Percentiles rank a stretch among this genome's conserved stretches.
These are phyloP conservation scores for Nyctanthes arbortristis DNA, from an alignment of 257 asterid species.

Conservation along the genomic window DNA sequence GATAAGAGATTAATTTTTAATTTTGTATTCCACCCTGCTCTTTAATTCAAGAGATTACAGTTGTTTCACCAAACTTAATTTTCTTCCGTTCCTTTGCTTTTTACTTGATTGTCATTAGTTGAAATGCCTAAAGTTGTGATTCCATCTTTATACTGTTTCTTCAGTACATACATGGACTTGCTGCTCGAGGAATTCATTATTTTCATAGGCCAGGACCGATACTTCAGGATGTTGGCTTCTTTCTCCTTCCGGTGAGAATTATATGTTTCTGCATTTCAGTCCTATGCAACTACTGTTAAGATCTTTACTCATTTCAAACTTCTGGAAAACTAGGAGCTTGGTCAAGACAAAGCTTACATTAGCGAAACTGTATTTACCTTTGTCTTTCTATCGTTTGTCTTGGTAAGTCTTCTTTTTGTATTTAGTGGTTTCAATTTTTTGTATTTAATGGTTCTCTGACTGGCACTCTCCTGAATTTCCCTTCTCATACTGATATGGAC, in stretches of 20 bases:
- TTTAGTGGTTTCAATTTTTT: not conserved
- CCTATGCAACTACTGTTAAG: not conserved
- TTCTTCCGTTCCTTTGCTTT: not conserved
- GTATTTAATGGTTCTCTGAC: not conserved
- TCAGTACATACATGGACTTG: conserved; percentile 90
- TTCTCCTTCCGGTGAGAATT: conserved; percentile 50
- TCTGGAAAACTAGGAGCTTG: conserved; percentile 68
- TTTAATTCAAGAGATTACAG: not conserved
- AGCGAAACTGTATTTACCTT: conserved; percentile 81
- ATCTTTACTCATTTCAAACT: conserved; percentile 8
- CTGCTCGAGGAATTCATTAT: conserved; percentile 95
- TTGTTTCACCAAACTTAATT: not conserved
- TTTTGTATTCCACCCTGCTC: not conserved
- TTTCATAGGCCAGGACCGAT: conserved; percentile 86
- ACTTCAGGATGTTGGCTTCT: conserved; percentile 86
- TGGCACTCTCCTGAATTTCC: not conserved
- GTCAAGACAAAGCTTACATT: conserved; percentile 70
- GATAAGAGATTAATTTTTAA: no score
- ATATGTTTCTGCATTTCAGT: not conserved
- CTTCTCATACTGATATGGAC: conserved; percentile 14
- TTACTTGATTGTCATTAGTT: not conserved
- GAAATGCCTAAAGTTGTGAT: conserved; percentile 5
- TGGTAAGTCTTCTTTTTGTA: conserved; percentile 64
- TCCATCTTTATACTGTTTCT: conserved; percentile 16
- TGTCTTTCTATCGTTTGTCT: conserved; percentile 74